Base-by-base conservation (phyloP, 2,329 filamentous ascomycete genomes). In the Coleophoma crateriformis region DNA sequence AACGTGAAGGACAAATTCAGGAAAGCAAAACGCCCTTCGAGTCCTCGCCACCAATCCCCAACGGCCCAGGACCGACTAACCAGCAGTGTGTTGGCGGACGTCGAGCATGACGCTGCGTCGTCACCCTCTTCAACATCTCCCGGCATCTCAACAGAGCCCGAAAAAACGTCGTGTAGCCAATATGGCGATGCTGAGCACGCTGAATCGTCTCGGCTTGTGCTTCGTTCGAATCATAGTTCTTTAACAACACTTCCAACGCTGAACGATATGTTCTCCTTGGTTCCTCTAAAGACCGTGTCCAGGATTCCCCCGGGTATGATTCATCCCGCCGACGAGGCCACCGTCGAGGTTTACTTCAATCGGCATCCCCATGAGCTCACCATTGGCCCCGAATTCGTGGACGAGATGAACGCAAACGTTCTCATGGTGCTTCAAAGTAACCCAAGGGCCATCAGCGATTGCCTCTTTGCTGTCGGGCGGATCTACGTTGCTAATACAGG, bases 361-460 rank as follows among this genome's bases (percentile, higher is more conserved):
- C 55, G 62, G 5, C 63, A 66, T 42, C 63, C 62, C 1, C 49
- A 47, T 13, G 63, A 66, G 12, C 49, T 65, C 35, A 56, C 61
- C 37, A 62, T 66, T n/a, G 58, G 60, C 15, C 40, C 51, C 5
- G 62, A 66, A 39, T 66, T 66, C 38, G 56, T 65, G 19, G 45
- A 60, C 27, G 63, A 66, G 53, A 65, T 65, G 64, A 66, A 66
- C 42, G 56, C 61, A 14, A 58, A 58, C 46, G 61, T 64, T 2
- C 42, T 66, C 13, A 47, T 58, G 48, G 56, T 66, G 14, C 55
- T 66, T 17, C 61, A 66, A 40, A 51, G 57, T 8, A 61, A 61
- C 37, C 62, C 63, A 8, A 52, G 53, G 12, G 57, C 57, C 7
- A 56, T 65, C n/a, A 56, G 56, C 7, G 63, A 66, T 35, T 51